Percentiles rank a stretch among this genome's conserved stretches.
phyloP scores from a whole-genome alignment of 2,329 filamentous ascomycete species.

The Coniosporium tulheliwenetii region DNA sequence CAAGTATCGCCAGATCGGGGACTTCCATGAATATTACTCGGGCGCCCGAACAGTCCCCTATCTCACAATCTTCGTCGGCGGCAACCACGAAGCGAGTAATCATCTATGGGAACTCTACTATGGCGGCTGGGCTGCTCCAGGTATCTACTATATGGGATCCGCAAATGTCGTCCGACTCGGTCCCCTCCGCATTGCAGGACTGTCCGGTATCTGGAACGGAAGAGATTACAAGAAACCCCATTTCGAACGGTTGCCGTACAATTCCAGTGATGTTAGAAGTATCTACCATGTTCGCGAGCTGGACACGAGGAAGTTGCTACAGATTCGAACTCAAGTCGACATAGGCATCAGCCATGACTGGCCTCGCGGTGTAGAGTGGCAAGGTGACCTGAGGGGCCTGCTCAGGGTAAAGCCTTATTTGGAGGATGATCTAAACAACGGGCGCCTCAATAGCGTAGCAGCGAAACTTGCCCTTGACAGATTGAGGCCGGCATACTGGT shows the following conservation, averaged over 20 bases:
- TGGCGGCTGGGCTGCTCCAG: slow-evolving; percentile 90
- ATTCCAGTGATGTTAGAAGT: slow-evolving; percentile 54
- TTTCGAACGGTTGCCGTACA: slow-evolving; percentile 75
- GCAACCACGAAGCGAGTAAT: slow-evolving; percentile 89
- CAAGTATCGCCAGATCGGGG: slow-evolving; percentile 77
- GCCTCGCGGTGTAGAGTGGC: slow-evolving; percentile 69
- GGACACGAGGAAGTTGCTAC: slow-evolving; percentile 78
- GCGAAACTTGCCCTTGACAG: slow-evolving; percentile 69
- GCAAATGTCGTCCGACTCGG: slow-evolving; percentile 79
- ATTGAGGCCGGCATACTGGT: slow-evolving; percentile 75
- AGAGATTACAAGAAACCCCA: slow-evolving; percentile 76
- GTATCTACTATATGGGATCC: slow-evolving; percentile 93
- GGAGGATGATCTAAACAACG: slow-evolving; percentile 56
- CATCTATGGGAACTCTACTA: slow-evolving; percentile 89
- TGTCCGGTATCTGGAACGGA: slow-evolving; percentile 92
- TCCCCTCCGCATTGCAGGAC: slow-evolving; percentile 69
- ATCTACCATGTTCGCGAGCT: slow-evolving; percentile 85
- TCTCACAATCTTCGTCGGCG: slow-evolving; percentile 80
- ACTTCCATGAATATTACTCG: slow-evolving; percentile 90
- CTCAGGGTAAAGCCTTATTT: slow-evolving; percentile 65
- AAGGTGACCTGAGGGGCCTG: slow-evolving; percentile 52
- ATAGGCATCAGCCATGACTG: slow-evolving; percentile 91
- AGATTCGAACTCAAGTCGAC: slow-evolving; percentile 76
- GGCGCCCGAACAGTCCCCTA: slow-evolving; percentile 65
- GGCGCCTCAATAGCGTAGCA: slow-evolving; percentile 63